Conservation (phyloP, 805 yeast genomes). For the Metschnikowia cerradonensis region DNA sequence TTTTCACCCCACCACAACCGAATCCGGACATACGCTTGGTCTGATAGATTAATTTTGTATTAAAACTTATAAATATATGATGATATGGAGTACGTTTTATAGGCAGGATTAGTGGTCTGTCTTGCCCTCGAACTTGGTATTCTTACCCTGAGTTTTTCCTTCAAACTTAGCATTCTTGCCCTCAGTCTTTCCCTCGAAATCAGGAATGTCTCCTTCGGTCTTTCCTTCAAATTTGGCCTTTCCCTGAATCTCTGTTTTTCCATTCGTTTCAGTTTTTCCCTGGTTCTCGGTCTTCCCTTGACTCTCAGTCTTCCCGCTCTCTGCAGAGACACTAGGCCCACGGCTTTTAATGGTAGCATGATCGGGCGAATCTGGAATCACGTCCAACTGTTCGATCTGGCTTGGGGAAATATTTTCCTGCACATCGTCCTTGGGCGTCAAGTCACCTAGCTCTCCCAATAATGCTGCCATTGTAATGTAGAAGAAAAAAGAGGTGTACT, state of each 20-base stretch:
- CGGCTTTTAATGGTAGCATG: constrained; percentile 3
- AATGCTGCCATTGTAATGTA: constrained; percentile 7
- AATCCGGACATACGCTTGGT: too few relatives aligned
- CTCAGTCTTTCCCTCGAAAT: constrained; percentile 5
- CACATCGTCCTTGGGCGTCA: constrained; percentile 6
- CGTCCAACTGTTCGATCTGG: constrained; percentile 8
- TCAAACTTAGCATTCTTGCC: constrained; percentile 5
- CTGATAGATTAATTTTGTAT: too few relatives aligned
- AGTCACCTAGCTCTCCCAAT: constrained; percentile 18
- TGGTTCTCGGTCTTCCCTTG: constrained; percentile 4
- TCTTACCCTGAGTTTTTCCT: neutral
- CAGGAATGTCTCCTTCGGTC: constrained; percentile 7
- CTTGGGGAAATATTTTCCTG: constrained; percentile 8
- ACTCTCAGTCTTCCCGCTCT: constrained; percentile 4
- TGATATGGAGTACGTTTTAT: too few relatives aligned
- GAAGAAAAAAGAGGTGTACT: neutral
- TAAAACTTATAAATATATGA: neutral
- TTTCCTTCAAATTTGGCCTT: constrained; percentile 9
- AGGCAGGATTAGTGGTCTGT: neutral
- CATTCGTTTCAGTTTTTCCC: constrained; percentile 12
- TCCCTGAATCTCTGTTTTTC: neutral
- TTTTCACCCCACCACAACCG: too few relatives aligned
- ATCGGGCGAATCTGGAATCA: constrained; percentile 6
- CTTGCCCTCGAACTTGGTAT: neutral
- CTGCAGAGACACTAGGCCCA: neutral